phyloP scores from a whole-genome alignment of 2,329 filamentous ascomycete species.

The Talaromyces sp. region DNA sequence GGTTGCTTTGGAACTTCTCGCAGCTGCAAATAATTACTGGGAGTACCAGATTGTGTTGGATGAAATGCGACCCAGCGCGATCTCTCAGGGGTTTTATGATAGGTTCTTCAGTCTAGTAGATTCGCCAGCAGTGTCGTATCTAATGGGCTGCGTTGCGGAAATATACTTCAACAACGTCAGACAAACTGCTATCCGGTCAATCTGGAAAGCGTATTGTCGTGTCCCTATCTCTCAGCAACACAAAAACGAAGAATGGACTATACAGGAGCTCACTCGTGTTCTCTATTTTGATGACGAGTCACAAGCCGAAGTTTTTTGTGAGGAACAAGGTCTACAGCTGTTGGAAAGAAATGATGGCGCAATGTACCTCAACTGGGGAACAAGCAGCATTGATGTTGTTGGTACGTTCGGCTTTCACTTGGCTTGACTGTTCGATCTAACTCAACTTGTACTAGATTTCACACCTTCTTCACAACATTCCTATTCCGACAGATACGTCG shows the following conservation, averaged over 20 bases:
- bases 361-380: constrained; percentile 52
- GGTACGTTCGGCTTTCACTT: constrained; percentile 33
- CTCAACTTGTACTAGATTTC: constrained; percentile 32
- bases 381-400: constrained; percentile 47
- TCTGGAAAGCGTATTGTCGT: constrained; percentile 54
- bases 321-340: constrained; percentile 53
- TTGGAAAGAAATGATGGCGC: constrained; percentile 45
- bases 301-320: constrained; percentile 54
- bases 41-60: constrained; percentile 52
- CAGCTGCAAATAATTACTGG: constrained; percentile 53
- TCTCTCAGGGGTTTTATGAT: constrained; percentile 58
- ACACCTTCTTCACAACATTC: constrained; percentile 49
- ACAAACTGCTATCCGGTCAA: constrained; percentile 53
- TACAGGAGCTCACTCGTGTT: constrained; percentile 50
- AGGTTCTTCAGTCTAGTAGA: constrained; percentile 57
- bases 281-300: constrained; percentile 56
- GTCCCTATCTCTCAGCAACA: constrained; percentile 47
- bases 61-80: constrained; percentile 47
- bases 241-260: constrained; percentile 56
- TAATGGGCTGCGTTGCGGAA: constrained; percentile 63
- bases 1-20: constrained; percentile 56
- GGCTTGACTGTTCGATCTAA: constrained; percentile 2
- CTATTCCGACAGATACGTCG: constrained; percentile 55
- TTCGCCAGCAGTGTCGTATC: constrained; percentile 56
- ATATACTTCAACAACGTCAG: constrained; percentile 60